Evolutionary conservation across 2,329 filamentous ascomycete species (phyloP), one percentile per base, ranked within the genome.

Genomic region (Cladosporium austrohemisphaericum): DNA sequence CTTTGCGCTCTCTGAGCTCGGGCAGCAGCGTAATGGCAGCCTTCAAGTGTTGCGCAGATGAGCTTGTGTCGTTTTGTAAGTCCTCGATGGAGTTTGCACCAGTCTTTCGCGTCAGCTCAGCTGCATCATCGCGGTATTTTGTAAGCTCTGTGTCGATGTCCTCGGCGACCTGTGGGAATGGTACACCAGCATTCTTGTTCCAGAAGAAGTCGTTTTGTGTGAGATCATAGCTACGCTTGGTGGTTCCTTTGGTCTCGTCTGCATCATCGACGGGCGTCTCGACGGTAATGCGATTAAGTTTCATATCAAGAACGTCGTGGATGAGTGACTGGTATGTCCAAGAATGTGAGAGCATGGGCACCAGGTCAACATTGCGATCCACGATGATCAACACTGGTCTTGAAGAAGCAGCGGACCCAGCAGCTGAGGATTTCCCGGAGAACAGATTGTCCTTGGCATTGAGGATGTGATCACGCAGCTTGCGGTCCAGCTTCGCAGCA

Each of bases 361-460:
- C 89, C 46, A 98, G 73, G 68, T 98, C 93, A 36, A 98, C 84
- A 63, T 96, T 97, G 58, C 93, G 85, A 69, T 98, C 93, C 40
- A 97, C 85, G 45, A 98, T 86, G 57, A 98, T 83, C 37, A 98
- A 80, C 0, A 97, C 89, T 1, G 94, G 93, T 41, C 94, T 77
- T 19, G 88, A 87, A 7, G 84, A 80, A n/a, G 76, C 73, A 28
- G 73, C 72, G 6, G 76, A 71, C 2, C 83, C 76, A 53, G 85
- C 78, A 36, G 84, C 78, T 53, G 86, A 78, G 44, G 83, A 77
- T 51, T 69, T 72, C 32, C 73, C 71, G 0, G 90, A 94, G 68
- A 98, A 98, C 4, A 98, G 79, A 63, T 96, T 97, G 65, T 96
- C 92, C 73, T 96, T 97, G 10, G 92, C 95, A 69, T 97, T 97